Evolutionary conservation across 495 filamentous ascomycete genomes (phyloP).

Genomic region (Lentithecium fluviatile): DNA sequence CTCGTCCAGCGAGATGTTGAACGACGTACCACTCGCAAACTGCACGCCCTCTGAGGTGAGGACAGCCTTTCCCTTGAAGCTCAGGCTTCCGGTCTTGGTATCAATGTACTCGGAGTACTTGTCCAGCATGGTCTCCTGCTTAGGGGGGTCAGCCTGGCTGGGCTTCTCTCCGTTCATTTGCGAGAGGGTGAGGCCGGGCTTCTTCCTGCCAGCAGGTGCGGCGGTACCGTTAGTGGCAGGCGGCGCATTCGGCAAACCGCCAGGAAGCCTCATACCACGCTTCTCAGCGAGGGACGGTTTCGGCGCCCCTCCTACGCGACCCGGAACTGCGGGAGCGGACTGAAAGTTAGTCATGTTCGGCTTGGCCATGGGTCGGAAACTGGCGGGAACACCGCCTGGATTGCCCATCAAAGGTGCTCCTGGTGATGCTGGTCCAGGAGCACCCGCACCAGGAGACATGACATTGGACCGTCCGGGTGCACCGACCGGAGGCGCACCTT

Average conservation of each 20-base stretch:
- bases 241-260: constrained; percentile 41
- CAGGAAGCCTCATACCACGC: constrained; percentile 41
- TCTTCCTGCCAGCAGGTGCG: constrained; percentile 36
- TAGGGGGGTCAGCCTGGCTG: constrained; percentile 28
- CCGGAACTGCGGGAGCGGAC: constrained; percentile 42
- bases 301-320: constrained; percentile 26
- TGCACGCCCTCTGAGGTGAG: constrained; percentile 86
- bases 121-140: constrained; percentile 68
- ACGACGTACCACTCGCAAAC: constrained; percentile 84
- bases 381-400: constrained; percentile 36
- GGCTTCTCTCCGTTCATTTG: constrained; percentile 39
- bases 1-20: constrained; percentile 93
- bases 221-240: constrained; percentile 29
- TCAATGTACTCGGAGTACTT: constrained; percentile 93
- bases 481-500: constrained; percentile 36
- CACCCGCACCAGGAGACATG: constrained; percentile 11
- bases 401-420: constrained; percentile 8
- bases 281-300: constrained; percentile 54
- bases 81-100: constrained; percentile 83
- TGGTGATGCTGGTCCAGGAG: constrained; percentile 14
- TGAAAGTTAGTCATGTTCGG: constrained; percentile 35
- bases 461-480: constrained; percentile 21
- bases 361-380: constrained; percentile 34
- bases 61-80: constrained; percentile 89
- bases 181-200: constrained; percentile 42